Evolutionary conservation across 2,329 filamentous ascomycete genomes (phyloP).

Genomic region (Coniochaeta hoffmannii): DNA sequence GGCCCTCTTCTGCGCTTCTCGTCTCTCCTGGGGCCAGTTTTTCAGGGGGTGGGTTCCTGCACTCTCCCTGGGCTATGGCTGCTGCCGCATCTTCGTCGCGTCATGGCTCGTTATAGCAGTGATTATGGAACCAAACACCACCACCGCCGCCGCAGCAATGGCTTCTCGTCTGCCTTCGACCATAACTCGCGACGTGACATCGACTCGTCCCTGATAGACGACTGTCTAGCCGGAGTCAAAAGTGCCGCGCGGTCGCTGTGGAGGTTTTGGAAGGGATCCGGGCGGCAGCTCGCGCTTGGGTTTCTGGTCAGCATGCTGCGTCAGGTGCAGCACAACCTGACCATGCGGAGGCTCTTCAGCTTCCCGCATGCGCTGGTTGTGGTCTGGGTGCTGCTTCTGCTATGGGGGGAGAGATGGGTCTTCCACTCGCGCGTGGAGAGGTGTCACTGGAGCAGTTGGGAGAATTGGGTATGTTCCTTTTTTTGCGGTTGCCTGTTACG

Average conservation of each 20-base stretch:
- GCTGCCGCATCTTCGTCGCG: slow-evolving; percentile 6
- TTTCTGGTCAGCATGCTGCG: slow-evolving; percentile 20
- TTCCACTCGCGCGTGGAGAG: slow-evolving; percentile 63
- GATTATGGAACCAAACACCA: slow-evolving; percentile 2
- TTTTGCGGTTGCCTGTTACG: background rate
- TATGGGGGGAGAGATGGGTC: slow-evolving; percentile 78
- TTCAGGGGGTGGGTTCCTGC: background rate
- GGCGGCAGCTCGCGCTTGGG: slow-evolving; percentile 26
- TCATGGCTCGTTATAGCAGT: slow-evolving; percentile 31
- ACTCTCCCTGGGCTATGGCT: background rate
- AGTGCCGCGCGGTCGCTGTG: slow-evolving; percentile 24
- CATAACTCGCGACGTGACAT: slow-evolving; percentile 17
- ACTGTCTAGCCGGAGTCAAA: slow-evolving; percentile 22
- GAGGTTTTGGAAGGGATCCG: slow-evolving; percentile 34
- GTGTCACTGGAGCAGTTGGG: slow-evolving; percentile 84
- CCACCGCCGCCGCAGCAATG: slow-evolving; percentile 9
- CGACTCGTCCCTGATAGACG: slow-evolving; percentile 27
- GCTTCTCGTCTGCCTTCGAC: slow-evolving; percentile 10
- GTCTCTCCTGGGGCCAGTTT: background rate
- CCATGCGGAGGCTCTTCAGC: slow-evolving; percentile 44
- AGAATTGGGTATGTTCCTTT: slow-evolving; percentile 69
- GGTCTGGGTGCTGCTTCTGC: slow-evolving; percentile 69
- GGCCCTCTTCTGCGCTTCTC: background rate
- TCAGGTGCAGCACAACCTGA: slow-evolving; percentile 38
- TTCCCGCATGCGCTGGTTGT: slow-evolving; percentile 61